phyloP scores from a whole-genome alignment of 441 rosid genomes.

The Populus trichocarpa region DNA sequence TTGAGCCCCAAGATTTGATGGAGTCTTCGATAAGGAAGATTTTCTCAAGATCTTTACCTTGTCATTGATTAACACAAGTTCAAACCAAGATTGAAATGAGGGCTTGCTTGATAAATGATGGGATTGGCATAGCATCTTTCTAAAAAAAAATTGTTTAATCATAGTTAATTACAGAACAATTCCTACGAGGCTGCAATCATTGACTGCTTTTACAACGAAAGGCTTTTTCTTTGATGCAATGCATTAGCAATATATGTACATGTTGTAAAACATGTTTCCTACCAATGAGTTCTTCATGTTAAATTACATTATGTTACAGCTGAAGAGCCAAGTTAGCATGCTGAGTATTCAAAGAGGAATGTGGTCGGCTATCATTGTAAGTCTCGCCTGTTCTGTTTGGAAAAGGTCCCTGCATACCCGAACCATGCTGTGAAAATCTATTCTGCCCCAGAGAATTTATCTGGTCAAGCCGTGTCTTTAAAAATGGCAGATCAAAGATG shows the following conservation, averaged over 20 bases:
- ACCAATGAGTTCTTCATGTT: background rate
- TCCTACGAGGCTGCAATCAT: background rate
- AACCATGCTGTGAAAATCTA: slow-evolving; percentile 12
- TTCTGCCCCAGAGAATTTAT: slow-evolving; percentile 24
- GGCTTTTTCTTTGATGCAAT: background rate
- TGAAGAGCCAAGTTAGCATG: slow-evolving; percentile 24
- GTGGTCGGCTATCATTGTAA: slow-evolving; percentile 17
- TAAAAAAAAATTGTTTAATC: background rate
- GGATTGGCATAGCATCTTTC: background rate
- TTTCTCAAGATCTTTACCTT: background rate
- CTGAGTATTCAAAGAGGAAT: slow-evolving; percentile 21
- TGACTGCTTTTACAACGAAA: background rate
- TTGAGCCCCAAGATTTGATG: background rate
- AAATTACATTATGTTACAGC: slow-evolving; percentile 14
- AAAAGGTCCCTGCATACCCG: slow-evolving; percentile 6
- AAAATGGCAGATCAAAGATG: slow-evolving; percentile 40
- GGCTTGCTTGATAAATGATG: background rate
- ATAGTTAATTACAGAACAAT: background rate
- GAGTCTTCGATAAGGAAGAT: background rate
- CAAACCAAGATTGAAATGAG: background rate
- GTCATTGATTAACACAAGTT: background rate
- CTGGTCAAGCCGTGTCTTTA: slow-evolving; percentile 35
- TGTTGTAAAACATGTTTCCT: background rate
- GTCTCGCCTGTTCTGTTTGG: slow-evolving; percentile 9
- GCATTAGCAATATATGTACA: background rate